These are phyloP conservation scores for Vaccinium myrtillus DNA, from an alignment of 148 eudicot species.

Conservation along the genomic window DNA sequence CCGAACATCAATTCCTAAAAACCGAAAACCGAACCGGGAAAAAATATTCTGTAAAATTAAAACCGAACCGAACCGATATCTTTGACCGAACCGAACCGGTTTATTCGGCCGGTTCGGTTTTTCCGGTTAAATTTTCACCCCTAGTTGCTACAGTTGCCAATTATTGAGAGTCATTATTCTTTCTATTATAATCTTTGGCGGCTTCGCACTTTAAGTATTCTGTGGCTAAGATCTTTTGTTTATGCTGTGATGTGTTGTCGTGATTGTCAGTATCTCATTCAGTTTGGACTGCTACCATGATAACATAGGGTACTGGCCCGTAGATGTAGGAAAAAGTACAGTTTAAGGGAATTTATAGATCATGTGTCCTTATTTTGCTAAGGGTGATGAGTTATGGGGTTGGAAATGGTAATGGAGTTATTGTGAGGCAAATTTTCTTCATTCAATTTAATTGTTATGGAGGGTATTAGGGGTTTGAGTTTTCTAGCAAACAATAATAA, in stretches of 20 bases:
- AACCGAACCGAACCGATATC: no score
- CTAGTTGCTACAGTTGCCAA: background rate
- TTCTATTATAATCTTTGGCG: background rate
- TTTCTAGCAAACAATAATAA: background rate
- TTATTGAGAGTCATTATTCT: background rate
- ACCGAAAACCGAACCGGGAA: no score
- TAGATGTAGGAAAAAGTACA: background rate
- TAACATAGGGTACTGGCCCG: background rate
- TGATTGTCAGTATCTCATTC: background rate
- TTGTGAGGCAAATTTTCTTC: background rate
- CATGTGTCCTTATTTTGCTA: background rate
- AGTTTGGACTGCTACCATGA: background rate
- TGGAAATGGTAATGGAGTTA: background rate
- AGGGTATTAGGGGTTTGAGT: background rate
- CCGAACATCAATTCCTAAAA: no score
- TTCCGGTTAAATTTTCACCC: no score
- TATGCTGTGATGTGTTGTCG: background rate
- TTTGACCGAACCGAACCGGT: no score
- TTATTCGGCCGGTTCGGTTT: no score
- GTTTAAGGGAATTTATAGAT: background rate
- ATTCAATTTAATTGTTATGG: background rate
- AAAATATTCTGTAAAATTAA: no score
- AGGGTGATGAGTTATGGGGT: background rate
- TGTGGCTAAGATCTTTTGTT: background rate
- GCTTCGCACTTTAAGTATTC: background rate